These are phyloP conservation scores for Alternaria metachromatica DNA, from an alignment of 2,329 filamentous ascomycete genomes.

Conservation along the genomic window DNA sequence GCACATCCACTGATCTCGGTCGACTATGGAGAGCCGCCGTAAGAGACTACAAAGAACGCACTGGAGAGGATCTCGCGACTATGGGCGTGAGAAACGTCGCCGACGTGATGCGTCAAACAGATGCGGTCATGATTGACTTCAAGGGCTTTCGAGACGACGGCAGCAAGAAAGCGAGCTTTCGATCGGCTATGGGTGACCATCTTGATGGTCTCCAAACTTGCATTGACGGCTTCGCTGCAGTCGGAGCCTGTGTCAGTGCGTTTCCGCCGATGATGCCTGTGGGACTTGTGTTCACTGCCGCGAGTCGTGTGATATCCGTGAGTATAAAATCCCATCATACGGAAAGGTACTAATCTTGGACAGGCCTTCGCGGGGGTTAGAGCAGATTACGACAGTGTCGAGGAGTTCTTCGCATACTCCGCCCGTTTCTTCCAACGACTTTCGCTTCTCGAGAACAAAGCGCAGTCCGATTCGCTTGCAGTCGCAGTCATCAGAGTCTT, in stretches of 20 bases:
- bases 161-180: not conserved
- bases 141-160: not conserved
- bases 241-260: constrained; percentile 20
- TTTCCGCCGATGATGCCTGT: constrained; percentile 29
- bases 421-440: constrained; percentile 48
- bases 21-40: constrained; percentile 20
- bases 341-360: too few relatives aligned
- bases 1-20: constrained; percentile 16
- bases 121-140: not conserved
- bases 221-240: constrained; percentile 14
- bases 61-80: constrained; percentile 6
- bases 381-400: constrained; percentile 50
- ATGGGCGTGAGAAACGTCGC: constrained; percentile 15
- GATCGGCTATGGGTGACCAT: constrained; percentile 7
- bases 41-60: constrained; percentile 20
- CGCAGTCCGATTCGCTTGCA: constrained; percentile 8
- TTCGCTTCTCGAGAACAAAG: constrained; percentile 42
- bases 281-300: constrained; percentile 18
- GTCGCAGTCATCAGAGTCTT: not conserved
- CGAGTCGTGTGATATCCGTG: constrained; percentile 15
- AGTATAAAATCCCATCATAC: not conserved
- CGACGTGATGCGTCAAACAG: not conserved
- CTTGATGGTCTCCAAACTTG: constrained; percentile 23
- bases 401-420: constrained; percentile 51
- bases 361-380: constrained; percentile 43